Percentiles rank a stretch among this genome's conserved stretches.
Conservation (phyloP, 2,329 filamentous ascomycete species). For the Emydomyces testavorans region DNA sequence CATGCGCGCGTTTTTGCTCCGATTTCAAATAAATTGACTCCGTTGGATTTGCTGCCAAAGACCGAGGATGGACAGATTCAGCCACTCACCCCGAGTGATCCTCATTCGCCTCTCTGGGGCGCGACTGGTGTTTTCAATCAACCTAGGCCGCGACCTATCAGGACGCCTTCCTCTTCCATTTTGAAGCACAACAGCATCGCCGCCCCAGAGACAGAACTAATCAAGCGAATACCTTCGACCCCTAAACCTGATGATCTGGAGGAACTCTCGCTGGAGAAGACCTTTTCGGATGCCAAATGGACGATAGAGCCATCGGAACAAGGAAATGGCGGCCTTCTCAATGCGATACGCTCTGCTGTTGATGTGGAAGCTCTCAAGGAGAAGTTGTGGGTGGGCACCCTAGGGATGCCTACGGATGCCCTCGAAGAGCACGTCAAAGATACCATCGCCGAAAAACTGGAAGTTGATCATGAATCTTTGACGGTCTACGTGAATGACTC, state of each 20-base stretch:
- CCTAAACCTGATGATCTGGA: constrained; percentile 13
- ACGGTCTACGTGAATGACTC: constrained; percentile 79
- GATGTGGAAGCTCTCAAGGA: constrained; percentile 59
- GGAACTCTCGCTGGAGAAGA: constrained; percentile 14
- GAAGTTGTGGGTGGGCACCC: constrained; percentile 79
- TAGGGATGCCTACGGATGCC: constrained; percentile 88
- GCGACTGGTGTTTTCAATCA: constrained; percentile 55
- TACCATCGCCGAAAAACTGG: constrained; percentile 70
- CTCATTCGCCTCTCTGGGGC: constrained; percentile 67
- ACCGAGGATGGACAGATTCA: constrained; percentile 29
- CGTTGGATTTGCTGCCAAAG: constrained; percentile 13
- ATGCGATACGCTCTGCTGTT: constrained; percentile 68
- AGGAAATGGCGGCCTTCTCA: constrained; percentile 83
- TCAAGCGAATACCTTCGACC: constrained; percentile 10
- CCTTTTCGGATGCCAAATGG: constrained; percentile 72
- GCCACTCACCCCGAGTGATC: constrained; percentile 57
- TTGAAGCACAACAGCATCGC: constrained; percentile 47
- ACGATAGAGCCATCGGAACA: constrained; percentile 73
- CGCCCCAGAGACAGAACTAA: constrained; percentile 9
- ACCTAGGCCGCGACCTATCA: constrained; percentile 61
- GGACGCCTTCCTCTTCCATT: constrained; percentile 63
- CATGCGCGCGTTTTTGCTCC: constrained; percentile 28
- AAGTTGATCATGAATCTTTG: constrained; percentile 69
- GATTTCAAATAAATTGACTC: constrained; percentile 21
- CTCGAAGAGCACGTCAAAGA: constrained; percentile 63